Base-by-base conservation (phyloP, 208 protist species). In the Trichomonas tenax region DNA sequence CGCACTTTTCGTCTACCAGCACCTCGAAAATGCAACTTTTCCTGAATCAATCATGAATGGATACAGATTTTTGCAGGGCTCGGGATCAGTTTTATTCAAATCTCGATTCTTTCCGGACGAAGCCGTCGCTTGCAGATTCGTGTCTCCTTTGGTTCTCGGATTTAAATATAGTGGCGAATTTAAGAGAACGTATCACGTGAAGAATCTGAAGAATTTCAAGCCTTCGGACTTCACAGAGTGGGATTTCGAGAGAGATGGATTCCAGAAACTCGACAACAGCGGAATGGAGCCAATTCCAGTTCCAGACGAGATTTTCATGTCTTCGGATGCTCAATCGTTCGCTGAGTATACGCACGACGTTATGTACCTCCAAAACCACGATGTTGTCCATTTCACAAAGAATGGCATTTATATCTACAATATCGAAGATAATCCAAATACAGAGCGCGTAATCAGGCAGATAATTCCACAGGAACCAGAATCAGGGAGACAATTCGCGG, bases 301-400 rank as follows among this genome's bases (percentile, higher is more conserved):
- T 46, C 82, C 82, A 44, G 82, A 89, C 21, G 11, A 89, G 41
- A 89, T 89, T 46, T 89, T 89, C 23, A 46, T 89, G 4, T 45
- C 82, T 23, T 89, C 82, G 0, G 82, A 46, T 89, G 82, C 82
- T 40, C 82, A 89, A 48, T 89, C 82, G 21, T 89, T 89, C 41
- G 23, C 40, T 34, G 40, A 89, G 26, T 44, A 89, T 8, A 89
- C 82, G 6, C 40, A 26, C 17, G 82, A 89, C 6, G 82, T 89
- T 10, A 44, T 89, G 36, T 89, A 89, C 41, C 82, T 89, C 17
- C 34, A 89, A 23, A 40, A 89, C 48, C 41, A 89, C 36, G 82
- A 89, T 89, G 23, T 89, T 11, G 82, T 89, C 21, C 82, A 89
- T 46, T 89, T 89, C 40, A 89, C 82, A 48, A 89, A 89, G 82